Conservation (phyloP, 2,329 filamentous ascomycete genomes). For the Endothia cerciana region DNA sequence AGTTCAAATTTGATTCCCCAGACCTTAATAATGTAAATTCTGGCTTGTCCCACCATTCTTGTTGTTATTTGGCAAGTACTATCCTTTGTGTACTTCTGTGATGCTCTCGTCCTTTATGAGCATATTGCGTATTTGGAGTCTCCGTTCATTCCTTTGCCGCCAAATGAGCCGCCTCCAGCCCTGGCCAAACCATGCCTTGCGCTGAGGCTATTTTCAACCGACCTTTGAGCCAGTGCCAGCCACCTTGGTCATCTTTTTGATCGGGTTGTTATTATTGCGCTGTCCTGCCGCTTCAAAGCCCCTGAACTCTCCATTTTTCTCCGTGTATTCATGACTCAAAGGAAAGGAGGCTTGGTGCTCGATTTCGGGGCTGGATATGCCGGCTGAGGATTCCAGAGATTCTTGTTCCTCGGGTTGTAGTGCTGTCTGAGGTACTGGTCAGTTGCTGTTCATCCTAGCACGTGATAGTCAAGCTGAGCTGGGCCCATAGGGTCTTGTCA, state of each 20-base stretch:
- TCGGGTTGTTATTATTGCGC: background rate
- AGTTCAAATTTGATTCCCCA: too few species aligned
- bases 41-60: too few species aligned
- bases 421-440: background rate
- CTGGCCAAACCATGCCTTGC: too few species aligned
- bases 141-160: too few species aligned
- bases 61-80: too few species aligned
- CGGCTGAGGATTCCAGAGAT: constrained; percentile 1
- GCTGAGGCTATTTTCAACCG: background rate
- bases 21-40: too few species aligned
- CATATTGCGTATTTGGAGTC: too few species aligned
- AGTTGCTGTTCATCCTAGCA: background rate
- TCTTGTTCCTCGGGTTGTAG: constrained; percentile 13
- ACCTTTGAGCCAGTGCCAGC: background rate
- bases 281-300: background rate
- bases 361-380: constrained; percentile 10
- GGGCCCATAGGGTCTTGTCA: too few species aligned
- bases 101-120: too few species aligned
- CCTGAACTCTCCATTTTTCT: background rate
- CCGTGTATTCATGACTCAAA: background rate
- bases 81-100: too few species aligned
- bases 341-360: background rate
- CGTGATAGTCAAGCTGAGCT: background rate
- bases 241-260: background rate
- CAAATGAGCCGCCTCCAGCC: too few species aligned